phyloP scores from a whole-genome alignment of 2,329 filamentous ascomycete species.

The Shiraia sp. region DNA sequence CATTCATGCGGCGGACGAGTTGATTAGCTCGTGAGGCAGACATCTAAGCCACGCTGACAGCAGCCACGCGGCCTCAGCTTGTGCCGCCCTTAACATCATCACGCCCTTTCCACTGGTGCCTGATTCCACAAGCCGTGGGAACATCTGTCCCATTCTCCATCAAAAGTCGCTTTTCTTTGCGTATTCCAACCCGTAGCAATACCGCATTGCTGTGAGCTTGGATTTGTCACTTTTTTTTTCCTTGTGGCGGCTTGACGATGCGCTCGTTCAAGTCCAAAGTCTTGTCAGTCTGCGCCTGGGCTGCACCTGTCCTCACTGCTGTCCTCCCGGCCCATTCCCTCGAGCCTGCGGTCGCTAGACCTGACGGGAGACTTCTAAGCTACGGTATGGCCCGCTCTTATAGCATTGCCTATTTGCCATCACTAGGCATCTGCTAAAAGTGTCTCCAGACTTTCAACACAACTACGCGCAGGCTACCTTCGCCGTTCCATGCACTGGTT shows the following conservation, averaged over 20 bases:
- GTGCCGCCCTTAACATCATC: conserved; percentile 13
- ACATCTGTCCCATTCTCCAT: conserved; percentile 20
- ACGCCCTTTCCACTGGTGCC: conserved; percentile 35
- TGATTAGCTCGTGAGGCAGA: too few relatives aligned
- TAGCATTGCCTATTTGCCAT: conserved; percentile 27
- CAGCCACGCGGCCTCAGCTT: conserved; percentile 14
- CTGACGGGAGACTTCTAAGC: conserved; percentile 27
- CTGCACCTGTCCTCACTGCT: conserved; percentile 32
- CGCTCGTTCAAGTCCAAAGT: conserved; percentile 38
- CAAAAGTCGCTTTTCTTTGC: conserved; percentile 21
- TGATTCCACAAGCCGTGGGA: conserved; percentile 20
- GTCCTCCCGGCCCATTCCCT: conserved; percentile 23
- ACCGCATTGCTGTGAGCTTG: conserved; percentile 5
- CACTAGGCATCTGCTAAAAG: conserved; percentile 40
- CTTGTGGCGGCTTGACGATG: conserved; percentile 29
- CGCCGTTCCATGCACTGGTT: conserved; percentile 46
- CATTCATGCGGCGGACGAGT: conserved; percentile 17
- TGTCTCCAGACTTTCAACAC: conserved; percentile 34
- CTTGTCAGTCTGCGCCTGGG: conserved; percentile 35
- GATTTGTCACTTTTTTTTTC: conserved; percentile 9
- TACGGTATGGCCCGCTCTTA: conserved; percentile 34
- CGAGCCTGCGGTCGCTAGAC: conserved; percentile 13
- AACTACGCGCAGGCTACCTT: conserved; percentile 48
- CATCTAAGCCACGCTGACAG: conserved; percentile 35
- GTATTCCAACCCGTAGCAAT: conserved; percentile 9